These are phyloP conservation scores for Pisolithus marmoratus DNA, from an alignment of 768 basidiomycete genomes.

Conservation along the genomic window DNA sequence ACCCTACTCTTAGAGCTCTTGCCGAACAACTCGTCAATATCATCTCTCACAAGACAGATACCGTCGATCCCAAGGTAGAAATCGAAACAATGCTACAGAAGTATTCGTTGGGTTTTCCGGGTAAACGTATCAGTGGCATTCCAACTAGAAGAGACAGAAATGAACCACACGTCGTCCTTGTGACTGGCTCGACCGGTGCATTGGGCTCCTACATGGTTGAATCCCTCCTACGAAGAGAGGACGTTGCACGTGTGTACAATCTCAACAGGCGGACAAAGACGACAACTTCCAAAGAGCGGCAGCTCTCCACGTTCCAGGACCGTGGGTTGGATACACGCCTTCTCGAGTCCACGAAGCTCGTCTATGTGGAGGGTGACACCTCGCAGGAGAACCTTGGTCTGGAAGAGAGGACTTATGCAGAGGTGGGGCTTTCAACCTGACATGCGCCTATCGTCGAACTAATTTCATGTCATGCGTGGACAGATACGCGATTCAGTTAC, in stretches of 20 bases:
- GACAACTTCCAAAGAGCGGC: constrained; percentile 18
- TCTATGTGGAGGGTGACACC: constrained; percentile 34
- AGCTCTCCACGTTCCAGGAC: constrained; percentile 28
- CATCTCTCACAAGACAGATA: background rate
- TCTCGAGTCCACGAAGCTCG: constrained; percentile 27
- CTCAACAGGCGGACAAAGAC: constrained; percentile 23
- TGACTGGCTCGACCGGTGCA: constrained; percentile 41
- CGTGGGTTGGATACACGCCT: constrained; percentile 25
- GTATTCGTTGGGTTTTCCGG: constrained; percentile 24
- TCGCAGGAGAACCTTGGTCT: constrained; percentile 27
- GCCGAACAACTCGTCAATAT: constrained; percentile 17
- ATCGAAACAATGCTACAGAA: constrained; percentile 38
- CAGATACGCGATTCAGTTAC: constrained; percentile 20
- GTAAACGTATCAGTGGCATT: constrained; percentile 7
- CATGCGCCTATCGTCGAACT: background rate
- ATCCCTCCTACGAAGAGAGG: constrained; percentile 16
- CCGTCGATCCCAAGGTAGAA: constrained; percentile 7
- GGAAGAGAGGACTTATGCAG: constrained; percentile 15
- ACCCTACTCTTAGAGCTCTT: constrained; percentile 36
- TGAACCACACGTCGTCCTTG: constrained; percentile 19
- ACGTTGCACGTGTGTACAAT: constrained; percentile 25
- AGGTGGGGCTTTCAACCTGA: constrained; percentile 18
- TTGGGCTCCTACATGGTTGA: constrained; percentile 35
- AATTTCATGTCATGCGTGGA: background rate
- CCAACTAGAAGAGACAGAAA: background rate